Evolutionary conservation across 345 rosid genomes (phyloP), one percentile per base, ranked within the genome.

Genomic region (Anacardium occidentale): DNA sequence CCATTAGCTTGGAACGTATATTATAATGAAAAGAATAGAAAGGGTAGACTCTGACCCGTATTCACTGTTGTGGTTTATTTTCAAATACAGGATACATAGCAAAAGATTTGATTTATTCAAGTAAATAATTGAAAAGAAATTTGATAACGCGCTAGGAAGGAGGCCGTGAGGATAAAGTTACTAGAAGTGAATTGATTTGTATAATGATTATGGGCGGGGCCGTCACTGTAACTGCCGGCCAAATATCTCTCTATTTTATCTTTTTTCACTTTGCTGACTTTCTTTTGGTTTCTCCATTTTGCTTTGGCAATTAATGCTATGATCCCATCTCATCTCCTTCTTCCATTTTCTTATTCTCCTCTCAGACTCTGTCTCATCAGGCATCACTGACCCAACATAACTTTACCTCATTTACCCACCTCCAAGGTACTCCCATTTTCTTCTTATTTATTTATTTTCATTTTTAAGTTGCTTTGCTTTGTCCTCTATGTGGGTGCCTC

Each of bases 261-360:
- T 4, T 13, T 22, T 3, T 13, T 2, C 1, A 5, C 26, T 51
- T 52, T 66, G 45, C 63, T 15, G 22, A 69, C 37, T 44, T 11
- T 53, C 25, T n/a, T 11, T 24, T 7, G 25, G 12, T 63, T 18
- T 54, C 32, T 70, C 44, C 69, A 53, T 22, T 58, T 65, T 70
- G 73, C 48, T 69, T 56, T 69, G 26, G 59, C 79, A 78, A 71
- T 82, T 48, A 80, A 84, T 83, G 81, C 82, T 6, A 37, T 37
- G 10, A 7, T 80, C 78, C 84, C 81, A 70, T 75, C 62, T 71
- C 58, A 4, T 29, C 55, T 68, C 78, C 71, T 15, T 58, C 65
- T 53, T 72, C 45, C 65, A 20, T n/a, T 12, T 74, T 10, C 56
- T 66, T 18, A n/a, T 15, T 13, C n/a, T 50, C 7, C 17, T 47